phyloP scores from a whole-genome alignment of 1,284 basidiomycete species.

The Pseudozyma pruni region DNA sequence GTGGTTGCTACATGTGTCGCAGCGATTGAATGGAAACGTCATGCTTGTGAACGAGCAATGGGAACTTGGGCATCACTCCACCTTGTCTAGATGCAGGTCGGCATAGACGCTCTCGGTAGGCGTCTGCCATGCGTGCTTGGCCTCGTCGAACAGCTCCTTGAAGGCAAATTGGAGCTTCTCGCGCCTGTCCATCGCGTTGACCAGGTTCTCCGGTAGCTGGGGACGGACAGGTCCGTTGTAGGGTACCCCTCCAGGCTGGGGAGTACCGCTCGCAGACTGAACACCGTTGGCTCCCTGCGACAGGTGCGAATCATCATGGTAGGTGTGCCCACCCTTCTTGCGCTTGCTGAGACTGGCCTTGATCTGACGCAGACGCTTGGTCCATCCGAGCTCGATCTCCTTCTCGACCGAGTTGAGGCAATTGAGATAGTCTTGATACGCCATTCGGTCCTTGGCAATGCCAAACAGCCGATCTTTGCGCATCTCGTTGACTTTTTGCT shows the following conservation, averaged over 20 bases:
- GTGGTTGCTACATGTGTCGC: too few species aligned
- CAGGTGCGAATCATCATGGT: conserved; percentile 34
- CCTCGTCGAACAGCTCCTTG: conserved; percentile 59
- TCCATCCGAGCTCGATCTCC: conserved; percentile 65
- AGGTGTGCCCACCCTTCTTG: conserved; percentile 52
- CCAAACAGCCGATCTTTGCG: conserved; percentile 79
- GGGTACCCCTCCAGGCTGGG: conserved; percentile 25
- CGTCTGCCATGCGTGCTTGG: conserved; percentile 53
- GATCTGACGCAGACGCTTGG: conserved; percentile 61
- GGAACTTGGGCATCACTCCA: conserved; percentile 41
- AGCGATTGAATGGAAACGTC: too few species aligned
- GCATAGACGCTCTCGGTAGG: conserved; percentile 55
- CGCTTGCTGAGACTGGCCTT: conserved; percentile 63
- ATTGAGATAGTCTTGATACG: conserved; percentile 74
- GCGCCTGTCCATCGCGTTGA: conserved; percentile 57
- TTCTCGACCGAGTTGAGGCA: conserved; percentile 64
- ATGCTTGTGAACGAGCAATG: too few species aligned
- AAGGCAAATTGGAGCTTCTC: conserved; percentile 56
- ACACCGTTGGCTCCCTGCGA: conserved; percentile 33
- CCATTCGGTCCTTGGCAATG: conserved; percentile 86
- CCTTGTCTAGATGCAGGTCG: conserved; percentile 36
- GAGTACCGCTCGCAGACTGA: conserved; percentile 30
- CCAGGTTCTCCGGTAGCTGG: conserved; percentile 57
- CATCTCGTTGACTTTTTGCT: conserved; percentile 82
- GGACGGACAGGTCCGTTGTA: conserved; percentile 58